phyloP scores from a whole-genome alignment of 169 alveolate species.

The Amoebophrya sp. region DNA sequence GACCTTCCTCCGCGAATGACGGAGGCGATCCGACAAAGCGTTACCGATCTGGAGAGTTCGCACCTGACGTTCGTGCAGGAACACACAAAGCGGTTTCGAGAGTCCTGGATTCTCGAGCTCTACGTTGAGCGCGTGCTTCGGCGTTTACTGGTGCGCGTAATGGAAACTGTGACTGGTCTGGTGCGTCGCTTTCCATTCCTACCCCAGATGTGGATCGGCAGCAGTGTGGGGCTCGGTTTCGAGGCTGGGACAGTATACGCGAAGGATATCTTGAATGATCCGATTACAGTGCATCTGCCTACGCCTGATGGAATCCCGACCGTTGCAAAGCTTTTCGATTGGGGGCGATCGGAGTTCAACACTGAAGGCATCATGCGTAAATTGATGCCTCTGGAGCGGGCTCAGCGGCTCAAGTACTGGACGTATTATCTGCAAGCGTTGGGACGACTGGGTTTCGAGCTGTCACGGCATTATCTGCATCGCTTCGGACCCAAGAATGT shows the following conservation, averaged over 20 bases:
- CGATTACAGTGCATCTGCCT: neutral
- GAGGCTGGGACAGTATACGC: neutral
- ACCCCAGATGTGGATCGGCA: conserved; percentile 15
- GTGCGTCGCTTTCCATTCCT: neutral
- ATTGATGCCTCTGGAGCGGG: neutral
- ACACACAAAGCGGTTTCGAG: neutral
- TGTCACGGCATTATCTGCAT: neutral
- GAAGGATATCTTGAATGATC: neutral
- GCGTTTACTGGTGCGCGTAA: neutral
- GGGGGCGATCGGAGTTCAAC: neutral
- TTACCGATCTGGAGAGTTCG: too few relatives aligned
- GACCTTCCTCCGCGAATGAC: too few relatives aligned
- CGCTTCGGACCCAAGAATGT: neutral
- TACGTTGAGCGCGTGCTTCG: conserved; percentile 19
- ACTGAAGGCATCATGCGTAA: neutral
- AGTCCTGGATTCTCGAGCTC: neutral
- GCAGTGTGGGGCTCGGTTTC: neutral
- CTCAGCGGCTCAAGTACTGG: neutral
- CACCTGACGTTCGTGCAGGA: too few relatives aligned
- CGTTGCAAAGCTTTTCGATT: neutral
- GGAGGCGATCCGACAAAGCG: too few relatives aligned
- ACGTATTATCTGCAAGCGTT: neutral
- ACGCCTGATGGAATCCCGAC: neutral
- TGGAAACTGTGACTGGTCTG: neutral
- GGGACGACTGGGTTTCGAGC: neutral